A percentile compares a stretch with the other conserved stretches of the same genome.
Evolutionary conservation across 345 rosid species (phyloP).

Genomic region (Brassica napus): Da-Ae NC_063452.1:22582001-22582500

Average conservation of each 20-base stretch:
- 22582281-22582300: not conserved
- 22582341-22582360: not conserved
- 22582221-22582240: not conserved
- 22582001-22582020: no score
- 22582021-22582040: no score
- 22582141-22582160: no score
- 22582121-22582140: no score
- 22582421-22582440: not conserved
- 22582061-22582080: no score
- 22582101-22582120: no score
- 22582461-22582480: no score
- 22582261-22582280: not conserved
- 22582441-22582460: not conserved
- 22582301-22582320: not conserved
- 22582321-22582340: not conserved
- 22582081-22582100: no score
- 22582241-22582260: not conserved
- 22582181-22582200: not conserved
- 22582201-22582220: not conserved
- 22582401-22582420: slow-evolving; percentile 2
- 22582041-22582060: no score
- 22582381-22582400: not conserved
- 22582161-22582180: not conserved
- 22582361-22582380: not conserved
- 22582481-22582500: not conserved